Base-by-base conservation (phyloP, 352 stramenopile species). In the Peronospora belbahrii region DNA sequence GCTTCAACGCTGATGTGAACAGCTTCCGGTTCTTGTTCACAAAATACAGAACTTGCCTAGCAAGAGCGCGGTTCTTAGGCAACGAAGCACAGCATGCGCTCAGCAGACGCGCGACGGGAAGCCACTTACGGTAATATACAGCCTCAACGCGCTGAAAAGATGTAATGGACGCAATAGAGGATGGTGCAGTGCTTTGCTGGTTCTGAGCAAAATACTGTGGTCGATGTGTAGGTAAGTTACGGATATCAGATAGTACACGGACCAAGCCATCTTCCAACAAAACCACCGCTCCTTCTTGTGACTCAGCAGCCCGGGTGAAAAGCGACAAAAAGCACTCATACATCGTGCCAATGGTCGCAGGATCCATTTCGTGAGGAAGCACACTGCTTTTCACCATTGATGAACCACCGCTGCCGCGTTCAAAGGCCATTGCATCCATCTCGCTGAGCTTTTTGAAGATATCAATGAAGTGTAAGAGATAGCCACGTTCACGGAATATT, bases 301-400 rank as follows among this genome's bases (percentile, higher is more conserved):
- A 79, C 22, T 67, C 59, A 14, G 74, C 74, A 10, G 90, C 57
- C 7, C 75, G 73, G 0, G 66, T 60, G 24, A 90, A 88, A 14
- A 93, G 72, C 40, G 81, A 93, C 35, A 93, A 55, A 18, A 90
- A 85, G 34, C 74, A 86, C 52, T 87, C 74, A 62, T 89, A 86
- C 53, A 90, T 85, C 0, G 78, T 83, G 30, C 76, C 76, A 48
- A 89, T 78, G 8, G 79, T 87, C 15, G 72, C 67, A 1, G 66
- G 47, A 48, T 87, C 78, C 37, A 89, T 66, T 17, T 67, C 73
- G 2, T 53, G 49, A 2, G 52, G 64, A 23, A 83, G 59, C 19
- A 65, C 56, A n/a, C 55, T 72, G 22, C 48, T 83, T 48, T 65
- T 73, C 25, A 70, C 52, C 31, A 52, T 67, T 20, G 52, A 55